Evolutionary conservation across 2,329 filamentous ascomycete species (phyloP), one percentile per base, ranked within the genome.

Genomic region (Aspergillus brasiliensis): DNA sequence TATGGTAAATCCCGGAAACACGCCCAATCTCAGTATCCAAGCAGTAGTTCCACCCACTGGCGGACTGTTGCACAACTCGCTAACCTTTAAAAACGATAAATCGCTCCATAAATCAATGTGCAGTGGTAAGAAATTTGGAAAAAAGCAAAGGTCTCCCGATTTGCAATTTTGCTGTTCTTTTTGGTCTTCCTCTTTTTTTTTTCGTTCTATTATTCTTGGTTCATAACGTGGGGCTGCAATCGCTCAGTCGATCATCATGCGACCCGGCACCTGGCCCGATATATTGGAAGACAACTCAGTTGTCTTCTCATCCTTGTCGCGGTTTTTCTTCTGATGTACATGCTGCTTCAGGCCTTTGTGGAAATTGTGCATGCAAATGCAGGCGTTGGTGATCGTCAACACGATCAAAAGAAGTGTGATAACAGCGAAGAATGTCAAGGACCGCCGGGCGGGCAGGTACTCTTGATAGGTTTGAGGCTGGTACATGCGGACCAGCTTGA

Each of bases 401-500:
- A 98, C 80, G 68, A 99, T 91, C 61, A 98, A 82, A 27, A 96
- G 78, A 60, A 99, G 91, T 42, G 95, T 97, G 70, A 99, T 89
- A 64, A 97, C 88, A 54, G 95, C 94, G 72, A 99, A 99, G 61
- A 92, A 91, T 5, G 94, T 97, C 71, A 99, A 83, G 15, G 91
- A 94, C 71, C 90, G 90, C 62, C 89, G 86, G 38, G 95, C 94
- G 4, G 94, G 89, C 54, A 83, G 74, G 80, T 98, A 99, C 65
- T 86, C 82, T 1, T 74, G 57, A 54, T 73, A 75, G 67, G 86
- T 85, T 46, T 75, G 75, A 10, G 85, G 80, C 67, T 90, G 87
- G 78, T 96, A 99, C 87, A 99, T 99, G 74, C 95, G 91, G 61
- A 95, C 90, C 57, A 99, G 87, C 83, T 99, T 99, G 86, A 97